Conservation (phyloP, 1,284 basidiomycete genomes). For the Omphalotus olearius region DNA sequence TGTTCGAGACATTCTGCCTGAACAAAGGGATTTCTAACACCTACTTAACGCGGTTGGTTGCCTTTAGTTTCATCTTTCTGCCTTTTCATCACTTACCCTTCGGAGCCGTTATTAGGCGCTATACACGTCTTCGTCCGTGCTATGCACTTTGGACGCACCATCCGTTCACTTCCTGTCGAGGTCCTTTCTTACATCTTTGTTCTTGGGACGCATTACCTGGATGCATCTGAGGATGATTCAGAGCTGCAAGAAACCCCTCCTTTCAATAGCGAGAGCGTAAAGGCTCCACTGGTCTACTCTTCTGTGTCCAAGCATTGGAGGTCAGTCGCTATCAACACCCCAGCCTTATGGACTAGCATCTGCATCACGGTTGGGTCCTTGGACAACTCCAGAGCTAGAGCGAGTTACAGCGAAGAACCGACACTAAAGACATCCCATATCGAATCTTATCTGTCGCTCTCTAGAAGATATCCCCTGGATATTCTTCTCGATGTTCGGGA, state of each 20-base stretch:
- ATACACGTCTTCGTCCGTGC: no score
- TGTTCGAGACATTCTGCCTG: slow-evolving; percentile 4
- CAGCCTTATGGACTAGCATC: slow-evolving; percentile 49
- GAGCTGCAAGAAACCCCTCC: slow-evolving; percentile 23
- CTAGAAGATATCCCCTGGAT: slow-evolving; percentile 42
- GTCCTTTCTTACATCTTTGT: slow-evolving; percentile 47
- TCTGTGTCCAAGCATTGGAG: slow-evolving; percentile 50
- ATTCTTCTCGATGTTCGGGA: slow-evolving; percentile 53
- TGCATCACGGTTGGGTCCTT: slow-evolving; percentile 38
- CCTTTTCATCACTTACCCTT: background rate
- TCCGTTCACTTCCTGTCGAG: slow-evolving; percentile 42
- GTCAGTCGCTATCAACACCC: slow-evolving; percentile 38
- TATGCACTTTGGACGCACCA: slow-evolving; percentile 14
- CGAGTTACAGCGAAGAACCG: slow-evolving; percentile 4
- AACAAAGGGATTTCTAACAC: slow-evolving; percentile 6
- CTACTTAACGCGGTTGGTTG: slow-evolving; percentile 1
- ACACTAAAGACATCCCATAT: slow-evolving; percentile 31
- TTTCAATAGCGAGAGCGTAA: slow-evolving; percentile 35
- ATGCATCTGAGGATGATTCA: slow-evolving; percentile 17
- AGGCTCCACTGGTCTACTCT: slow-evolving; percentile 38
- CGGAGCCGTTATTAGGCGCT: slow-evolving; percentile 1
- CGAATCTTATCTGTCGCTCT: slow-evolving; percentile 35
- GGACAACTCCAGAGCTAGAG: slow-evolving; percentile 12
- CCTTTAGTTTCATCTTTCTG: background rate
- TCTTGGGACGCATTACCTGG: slow-evolving; percentile 30